Evolutionary conservation across 352 stramenopile species (phyloP).

Genomic region (Pythium brachiatum): DNA sequence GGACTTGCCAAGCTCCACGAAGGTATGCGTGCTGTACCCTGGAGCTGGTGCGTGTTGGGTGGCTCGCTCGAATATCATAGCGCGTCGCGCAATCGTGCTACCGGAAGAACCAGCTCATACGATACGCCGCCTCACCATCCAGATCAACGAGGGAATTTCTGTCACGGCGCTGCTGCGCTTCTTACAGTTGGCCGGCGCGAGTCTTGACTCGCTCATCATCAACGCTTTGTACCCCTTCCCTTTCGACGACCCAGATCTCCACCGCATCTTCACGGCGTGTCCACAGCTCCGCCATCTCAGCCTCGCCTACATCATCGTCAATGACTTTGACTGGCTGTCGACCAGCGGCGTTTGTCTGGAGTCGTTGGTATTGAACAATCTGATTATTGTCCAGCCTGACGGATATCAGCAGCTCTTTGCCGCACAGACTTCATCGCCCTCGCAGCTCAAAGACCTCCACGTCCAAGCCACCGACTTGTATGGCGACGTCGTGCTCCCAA

Average conservation of each 20-base stretch:
- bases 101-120: background rate
- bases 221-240: background rate
- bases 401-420: background rate
- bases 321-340: background rate
- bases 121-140: background rate
- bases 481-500: background rate
- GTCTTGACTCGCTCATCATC: background rate
- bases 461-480: background rate
- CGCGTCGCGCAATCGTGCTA: background rate
- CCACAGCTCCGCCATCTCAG: background rate
- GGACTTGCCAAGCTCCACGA: background rate
- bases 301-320: background rate
- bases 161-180: background rate
- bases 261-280: background rate
- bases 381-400: background rate
- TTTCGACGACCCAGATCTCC: background rate
- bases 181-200: background rate
- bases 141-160: background rate
- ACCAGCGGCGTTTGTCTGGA: background rate
- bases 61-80: background rate
- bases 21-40: background rate
- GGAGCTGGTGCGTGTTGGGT: background rate
- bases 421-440: background rate
- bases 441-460: background rate
- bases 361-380: background rate